phyloP scores from a whole-genome alignment of 345 rosid genomes.

The Murraya koenigii region DNA sequence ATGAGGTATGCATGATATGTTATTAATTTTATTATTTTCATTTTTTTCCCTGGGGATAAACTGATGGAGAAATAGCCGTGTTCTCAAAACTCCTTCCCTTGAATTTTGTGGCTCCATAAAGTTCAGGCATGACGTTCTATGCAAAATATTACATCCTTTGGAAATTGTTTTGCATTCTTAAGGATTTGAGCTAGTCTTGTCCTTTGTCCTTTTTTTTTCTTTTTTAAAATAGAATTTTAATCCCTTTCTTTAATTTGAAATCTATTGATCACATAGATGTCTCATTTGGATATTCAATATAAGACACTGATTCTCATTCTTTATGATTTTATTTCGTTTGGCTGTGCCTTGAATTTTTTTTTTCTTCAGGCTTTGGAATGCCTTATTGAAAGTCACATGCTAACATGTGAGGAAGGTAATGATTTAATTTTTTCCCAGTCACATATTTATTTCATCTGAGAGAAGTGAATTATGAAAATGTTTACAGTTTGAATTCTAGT shows the following conservation, averaged over 20 bases:
- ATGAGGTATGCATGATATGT: conserved; percentile 60
- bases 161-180: background rate
- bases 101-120: background rate
- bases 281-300: background rate
- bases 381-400: conserved; percentile 93
- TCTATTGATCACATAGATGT: background rate
- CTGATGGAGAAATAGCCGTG: too few relatives aligned
- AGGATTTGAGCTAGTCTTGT: background rate
- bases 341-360: conserved; percentile 7
- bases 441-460: background rate
- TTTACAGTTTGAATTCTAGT: background rate
- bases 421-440: conserved; percentile 6
- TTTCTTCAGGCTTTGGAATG: conserved; percentile 88
- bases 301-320: background rate
- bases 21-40: background rate
- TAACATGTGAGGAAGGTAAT: conserved; percentile 88
- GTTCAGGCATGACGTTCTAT: too few relatives aligned
- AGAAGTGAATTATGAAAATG: conserved; percentile 1
- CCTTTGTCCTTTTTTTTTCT: too few relatives aligned
- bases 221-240: background rate
- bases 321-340: conserved; percentile 1
- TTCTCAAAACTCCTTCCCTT: background rate
- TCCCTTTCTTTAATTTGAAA: too few relatives aligned
- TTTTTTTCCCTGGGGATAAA: background rate
- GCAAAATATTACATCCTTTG: background rate